phyloP scores from a whole-genome alignment of 208 protist genomes.

The Leptomonas pyrrhocoris region DNA sequence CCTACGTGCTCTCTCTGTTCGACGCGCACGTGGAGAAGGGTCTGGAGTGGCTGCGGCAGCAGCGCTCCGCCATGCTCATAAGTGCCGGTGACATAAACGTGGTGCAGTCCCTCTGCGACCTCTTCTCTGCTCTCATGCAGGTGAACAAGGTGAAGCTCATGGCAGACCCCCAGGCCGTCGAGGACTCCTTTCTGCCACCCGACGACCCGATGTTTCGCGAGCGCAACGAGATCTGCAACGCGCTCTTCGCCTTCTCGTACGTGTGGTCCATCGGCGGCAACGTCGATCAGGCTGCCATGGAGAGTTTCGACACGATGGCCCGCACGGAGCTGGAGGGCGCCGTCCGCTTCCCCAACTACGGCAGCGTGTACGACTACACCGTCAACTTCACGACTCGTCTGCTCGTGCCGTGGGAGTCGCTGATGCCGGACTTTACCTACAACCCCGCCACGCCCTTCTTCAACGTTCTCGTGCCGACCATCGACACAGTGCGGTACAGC shows the following conservation, averaged over 20 bases:
- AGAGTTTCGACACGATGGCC: slow-evolving; percentile 92
- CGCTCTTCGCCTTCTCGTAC: slow-evolving; percentile 94
- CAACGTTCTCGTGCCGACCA: slow-evolving; percentile 96
- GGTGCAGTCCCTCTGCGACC: slow-evolving; percentile 91
- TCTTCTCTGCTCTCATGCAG: slow-evolving; percentile 89
- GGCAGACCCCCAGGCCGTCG: slow-evolving; percentile 45
- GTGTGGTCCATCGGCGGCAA: slow-evolving; percentile 97
- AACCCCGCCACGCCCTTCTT: slow-evolving; percentile 92
- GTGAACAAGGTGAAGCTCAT: slow-evolving; percentile 78
- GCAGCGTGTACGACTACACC: slow-evolving; percentile 95
- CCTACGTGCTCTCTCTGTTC: slow-evolving; percentile 91
- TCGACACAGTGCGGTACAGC: slow-evolving; percentile 96
- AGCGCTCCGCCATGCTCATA: slow-evolving; percentile 80
- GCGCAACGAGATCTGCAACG: slow-evolving; percentile 89
- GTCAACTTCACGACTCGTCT: slow-evolving; percentile 85
- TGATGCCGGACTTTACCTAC: slow-evolving; percentile 88
- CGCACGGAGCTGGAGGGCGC: slow-evolving; percentile 86
- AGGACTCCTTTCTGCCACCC: not conserved
- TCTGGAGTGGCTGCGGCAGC: slow-evolving; percentile 86
- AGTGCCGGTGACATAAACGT: slow-evolving; percentile 91
- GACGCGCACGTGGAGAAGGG: slow-evolving; percentile 84
- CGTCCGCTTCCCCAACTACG: slow-evolving; percentile 84
- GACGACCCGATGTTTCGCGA: slow-evolving; percentile 81
- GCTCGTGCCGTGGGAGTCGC: slow-evolving; percentile 84
- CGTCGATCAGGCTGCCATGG: slow-evolving; percentile 83